phyloP scores from a whole-genome alignment of 208 protist species.

The Borovskyia barvae region DNA sequence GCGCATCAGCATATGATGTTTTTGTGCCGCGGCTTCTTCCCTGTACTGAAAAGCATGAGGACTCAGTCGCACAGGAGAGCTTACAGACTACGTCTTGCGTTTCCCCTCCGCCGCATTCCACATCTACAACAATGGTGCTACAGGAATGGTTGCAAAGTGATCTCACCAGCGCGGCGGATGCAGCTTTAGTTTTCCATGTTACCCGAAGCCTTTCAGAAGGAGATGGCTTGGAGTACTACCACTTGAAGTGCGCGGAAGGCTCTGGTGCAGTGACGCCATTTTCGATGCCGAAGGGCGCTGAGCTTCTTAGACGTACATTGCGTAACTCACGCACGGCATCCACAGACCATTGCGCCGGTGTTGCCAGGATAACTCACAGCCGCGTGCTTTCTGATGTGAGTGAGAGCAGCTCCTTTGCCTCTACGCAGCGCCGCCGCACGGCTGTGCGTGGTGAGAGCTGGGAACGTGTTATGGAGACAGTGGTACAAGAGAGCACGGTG shows the following conservation, averaged over 20 bases:
- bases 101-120: too few relatives aligned
- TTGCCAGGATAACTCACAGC: too few relatives aligned
- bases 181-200: constrained; percentile 2
- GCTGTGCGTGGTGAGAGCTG: neutral
- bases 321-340: too few relatives aligned
- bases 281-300: too few relatives aligned
- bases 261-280: neutral
- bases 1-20: constrained; percentile 6
- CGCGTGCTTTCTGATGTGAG: too few relatives aligned
- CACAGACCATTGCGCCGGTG: too few relatives aligned
- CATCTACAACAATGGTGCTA: neutral
- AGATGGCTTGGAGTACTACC: constrained; percentile 11
- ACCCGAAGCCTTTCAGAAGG: neutral
- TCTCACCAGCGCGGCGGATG: constrained; percentile 8
- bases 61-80: too few relatives aligned
- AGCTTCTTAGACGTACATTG: neutral
- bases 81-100: too few relatives aligned
- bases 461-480: constrained; percentile 12
- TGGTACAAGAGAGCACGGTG: constrained; percentile 1
- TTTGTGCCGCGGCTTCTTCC: constrained; percentile 21
- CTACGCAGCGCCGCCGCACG: neutral
- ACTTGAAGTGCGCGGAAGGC: neutral
- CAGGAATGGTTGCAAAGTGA: constrained; percentile 8
- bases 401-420: neutral
- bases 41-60: too few relatives aligned